These are phyloP conservation scores for Helichrysum umbraculigerum DNA, from an alignment of 129 eudicot species.

Conservation along the genomic window DNA sequence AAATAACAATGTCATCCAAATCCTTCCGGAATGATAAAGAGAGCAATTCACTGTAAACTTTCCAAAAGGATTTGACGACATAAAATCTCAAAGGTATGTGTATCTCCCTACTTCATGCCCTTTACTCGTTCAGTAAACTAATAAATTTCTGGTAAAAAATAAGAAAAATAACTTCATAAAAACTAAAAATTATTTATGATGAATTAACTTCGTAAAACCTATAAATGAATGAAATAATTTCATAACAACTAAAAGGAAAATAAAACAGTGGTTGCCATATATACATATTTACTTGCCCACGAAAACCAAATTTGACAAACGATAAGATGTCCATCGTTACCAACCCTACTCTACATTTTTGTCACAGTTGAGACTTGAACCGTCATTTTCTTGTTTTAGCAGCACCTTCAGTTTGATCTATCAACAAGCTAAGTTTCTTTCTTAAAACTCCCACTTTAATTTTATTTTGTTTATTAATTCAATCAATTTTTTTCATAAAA, in stretches of 20 bases:
- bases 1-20: constrained; percentile 22
- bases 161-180: background rate
- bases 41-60: background rate
- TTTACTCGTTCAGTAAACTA: constrained; percentile 12
- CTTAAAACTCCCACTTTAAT: background rate
- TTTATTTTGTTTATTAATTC: background rate
- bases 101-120: constrained; percentile 32
- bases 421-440: background rate
- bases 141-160: background rate
- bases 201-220: background rate
- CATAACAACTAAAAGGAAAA: background rate
- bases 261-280: background rate
- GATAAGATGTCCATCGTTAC: too few relatives aligned
- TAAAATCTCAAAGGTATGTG: background rate
- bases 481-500: background rate
- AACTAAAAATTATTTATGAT: background rate
- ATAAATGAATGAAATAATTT: too few relatives aligned
- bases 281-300: background rate
- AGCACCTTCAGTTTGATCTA: too few relatives aligned
- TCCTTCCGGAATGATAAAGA: constrained; percentile 16
- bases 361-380: too few relatives aligned
- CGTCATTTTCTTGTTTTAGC: too few relatives aligned
- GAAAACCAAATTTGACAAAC: too few relatives aligned
- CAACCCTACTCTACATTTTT: too few relatives aligned
- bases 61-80: constrained; percentile 6